Base-by-base conservation (phyloP, 208 protist genomes). In the Trypanosoma brucei region DNA sequence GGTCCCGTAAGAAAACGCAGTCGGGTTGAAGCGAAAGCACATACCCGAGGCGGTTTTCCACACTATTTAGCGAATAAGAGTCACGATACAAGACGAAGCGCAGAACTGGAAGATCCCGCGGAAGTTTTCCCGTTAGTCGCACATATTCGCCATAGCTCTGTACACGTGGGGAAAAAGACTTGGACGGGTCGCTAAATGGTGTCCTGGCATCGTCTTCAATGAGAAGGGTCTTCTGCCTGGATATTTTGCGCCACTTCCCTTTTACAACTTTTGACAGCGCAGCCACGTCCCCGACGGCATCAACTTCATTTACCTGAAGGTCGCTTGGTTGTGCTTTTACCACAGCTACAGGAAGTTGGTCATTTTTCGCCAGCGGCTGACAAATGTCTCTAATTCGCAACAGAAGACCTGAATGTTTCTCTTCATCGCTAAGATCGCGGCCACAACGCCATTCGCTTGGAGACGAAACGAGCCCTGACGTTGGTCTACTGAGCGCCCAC, bases 71-170 rank as follows among this genome's bases (percentile, higher is more conserved):
- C 7, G 82, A 79, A 65, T 88, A 70, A 1, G 68, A 61, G 45
- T 95, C 86, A 6, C 85, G 73, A 58, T 89, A 95, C 39, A 95
- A 11, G 6, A 84, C 81, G 69, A 95, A 93, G 30, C 63, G 75
- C 9, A 95, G 64, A 22, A 84, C 54, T 13, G 86, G 84, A 55
- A 57, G 34, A 8, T 75, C 75, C 34, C 68, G 57, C 3, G 84
- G 82, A 30, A 93, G 55, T 40, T 56, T 79, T 3, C 89, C 89
- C 1, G 79, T 57, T 0, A 64, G 40, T 42, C 75, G 74, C 48
- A 86, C 76, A 64, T 95, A 95, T 71, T 82, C 78, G 34, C 89
- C 89, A 70, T 91, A 79, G 76, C 74, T 86, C 56, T 84, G 76
- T 37, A 88, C 66, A 3, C 75, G 75, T 14, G 84, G 83, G 30